Base-by-base conservation (phyloP, 2,329 filamentous ascomycete genomes). In the Teratosphaeria pseudoeucalypti region DNA sequence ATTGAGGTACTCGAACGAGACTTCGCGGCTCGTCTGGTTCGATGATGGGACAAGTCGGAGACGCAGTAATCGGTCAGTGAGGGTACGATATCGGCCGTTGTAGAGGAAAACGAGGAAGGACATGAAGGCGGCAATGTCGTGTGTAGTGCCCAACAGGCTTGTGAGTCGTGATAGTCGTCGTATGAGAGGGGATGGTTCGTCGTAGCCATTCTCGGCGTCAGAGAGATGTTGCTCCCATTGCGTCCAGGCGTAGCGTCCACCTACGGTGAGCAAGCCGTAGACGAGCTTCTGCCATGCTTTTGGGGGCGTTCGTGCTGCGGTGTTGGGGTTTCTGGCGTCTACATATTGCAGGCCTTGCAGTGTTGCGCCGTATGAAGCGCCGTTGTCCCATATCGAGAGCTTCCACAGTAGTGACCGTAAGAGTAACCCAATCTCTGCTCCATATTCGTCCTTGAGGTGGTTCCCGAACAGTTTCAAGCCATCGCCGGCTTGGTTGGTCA, bases 1-100 rank as follows among this genome's bases (percentile, higher is more conserved):
- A 73, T 99, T 99, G 56, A 97, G 83, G 70, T 96, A 97, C 75
- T 99, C 94, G 71, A 99, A 97, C 1, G 90, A 95, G 29, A 99
- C 92, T 74, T 97, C 91, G 34, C 92, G 83, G 71, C 85, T 90
- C 64, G 95, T 88, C 71, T 95, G 89, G 69, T 84, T 90, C 2
- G 88, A 92, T 5, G 89, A 88, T 7, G 94, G 88, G 3, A 90
- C 88, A 53, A 99, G 83, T 58, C 92, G 86, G 74, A 99, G 86
- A 60, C 89, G 83, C 58, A 99, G 78, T 11, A 94, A 72, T 58
- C 94, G 85, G 73, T 99, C 94, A 57, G 95, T 83, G 14, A 99
- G 78, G 0, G 94, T 99, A 60, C 94, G 83, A 73, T 97, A 97
- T 67, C 89, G 83, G 16, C 94, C 94, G 66, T 95, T 94, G 59